Conservation (phyloP, 441 rosid genomes). For the Hura crepitans region DNA sequence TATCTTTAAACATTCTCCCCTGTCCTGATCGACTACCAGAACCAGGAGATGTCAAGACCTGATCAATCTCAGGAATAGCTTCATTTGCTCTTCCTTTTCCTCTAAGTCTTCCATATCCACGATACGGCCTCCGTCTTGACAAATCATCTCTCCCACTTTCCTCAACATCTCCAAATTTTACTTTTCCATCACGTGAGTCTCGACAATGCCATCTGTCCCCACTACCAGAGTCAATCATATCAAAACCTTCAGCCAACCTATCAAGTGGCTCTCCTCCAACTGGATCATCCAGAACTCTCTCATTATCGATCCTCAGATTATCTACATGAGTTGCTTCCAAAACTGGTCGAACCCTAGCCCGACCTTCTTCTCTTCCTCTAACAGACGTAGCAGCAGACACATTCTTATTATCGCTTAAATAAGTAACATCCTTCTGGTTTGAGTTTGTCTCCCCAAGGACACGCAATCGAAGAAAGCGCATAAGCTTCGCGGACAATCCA, state of each 20-base stretch:
- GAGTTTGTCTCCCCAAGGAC: slow-evolving; percentile 72
- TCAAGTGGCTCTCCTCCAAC: slow-evolving; percentile 42
- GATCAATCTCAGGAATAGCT: slow-evolving; percentile 58
- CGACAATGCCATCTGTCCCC: slow-evolving; percentile 45
- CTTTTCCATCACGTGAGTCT: slow-evolving; percentile 47
- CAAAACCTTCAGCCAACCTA: slow-evolving; percentile 38
- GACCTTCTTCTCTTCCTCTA: slow-evolving; percentile 77
- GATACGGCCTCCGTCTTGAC: slow-evolving; percentile 55
- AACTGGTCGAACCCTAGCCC: slow-evolving; percentile 65
- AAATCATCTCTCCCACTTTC: slow-evolving; percentile 75
- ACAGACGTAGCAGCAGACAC: slow-evolving; percentile 34
- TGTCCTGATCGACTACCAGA: slow-evolving; percentile 54
- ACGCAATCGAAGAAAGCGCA: slow-evolving; percentile 88
- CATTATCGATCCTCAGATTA: slow-evolving; percentile 37
- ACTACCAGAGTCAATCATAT: slow-evolving; percentile 46
- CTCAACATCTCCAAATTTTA: slow-evolving; percentile 57
- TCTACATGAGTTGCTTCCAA: slow-evolving; percentile 49
- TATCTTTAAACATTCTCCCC: slow-evolving; percentile 49
- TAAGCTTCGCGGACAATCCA: slow-evolving; percentile 88
- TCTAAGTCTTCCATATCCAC: slow-evolving; percentile 59
- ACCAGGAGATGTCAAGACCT: slow-evolving; percentile 54
- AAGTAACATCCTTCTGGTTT: slow-evolving; percentile 62
- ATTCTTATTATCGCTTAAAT: slow-evolving; percentile 51
- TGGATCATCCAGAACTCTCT: slow-evolving; percentile 41
- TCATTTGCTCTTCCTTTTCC: slow-evolving; percentile 69